Conservation (phyloP, 345 rosid genomes). For the Adansonia digitata region DNA sequence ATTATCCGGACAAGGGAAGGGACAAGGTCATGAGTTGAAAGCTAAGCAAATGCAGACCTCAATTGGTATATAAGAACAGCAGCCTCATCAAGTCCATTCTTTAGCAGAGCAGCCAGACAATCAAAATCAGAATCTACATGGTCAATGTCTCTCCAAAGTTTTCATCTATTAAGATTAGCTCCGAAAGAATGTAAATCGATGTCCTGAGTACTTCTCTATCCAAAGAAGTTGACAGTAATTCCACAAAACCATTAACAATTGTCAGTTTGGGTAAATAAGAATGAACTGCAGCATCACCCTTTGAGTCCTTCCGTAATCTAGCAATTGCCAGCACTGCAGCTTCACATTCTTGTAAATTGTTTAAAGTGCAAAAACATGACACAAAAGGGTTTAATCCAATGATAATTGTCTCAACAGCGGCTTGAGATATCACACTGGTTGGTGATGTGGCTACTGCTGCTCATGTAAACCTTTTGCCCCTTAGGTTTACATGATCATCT, state of each 20-base stretch:
- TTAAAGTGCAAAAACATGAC: constrained; percentile 55
- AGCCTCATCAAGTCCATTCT: constrained; percentile 60
- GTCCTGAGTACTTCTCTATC: constrained; percentile 43
- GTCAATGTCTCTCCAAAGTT: constrained; percentile 46
- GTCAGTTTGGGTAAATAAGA: constrained; percentile 45
- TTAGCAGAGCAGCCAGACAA: constrained; percentile 49
- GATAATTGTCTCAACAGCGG: constrained; percentile 40
- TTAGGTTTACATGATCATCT: constrained; percentile 24
- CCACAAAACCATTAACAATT: constrained; percentile 49
- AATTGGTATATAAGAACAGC: constrained; percentile 52
- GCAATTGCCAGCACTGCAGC: constrained; percentile 45
- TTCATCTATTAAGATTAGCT: constrained; percentile 39
- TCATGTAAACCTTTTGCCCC: constrained; percentile 32
- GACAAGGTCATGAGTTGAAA: constrained; percentile 45
- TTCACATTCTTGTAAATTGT: constrained; percentile 58
- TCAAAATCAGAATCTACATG: constrained; percentile 54
- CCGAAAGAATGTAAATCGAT: constrained; percentile 49
- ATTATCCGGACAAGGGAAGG: constrained; percentile 51
- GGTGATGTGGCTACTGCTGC: constrained; percentile 38
- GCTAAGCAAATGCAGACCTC: constrained; percentile 43
- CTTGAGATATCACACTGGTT: constrained; percentile 63
- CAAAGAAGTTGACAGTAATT: constrained; percentile 51
- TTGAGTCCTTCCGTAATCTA: constrained; percentile 51
- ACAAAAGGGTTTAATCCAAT: constrained; percentile 44
- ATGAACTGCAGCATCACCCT: constrained; percentile 47